Evolutionary conservation across 495 filamentous ascomycete species (phyloP).

Genomic region (Penicillium manginii): DNA sequence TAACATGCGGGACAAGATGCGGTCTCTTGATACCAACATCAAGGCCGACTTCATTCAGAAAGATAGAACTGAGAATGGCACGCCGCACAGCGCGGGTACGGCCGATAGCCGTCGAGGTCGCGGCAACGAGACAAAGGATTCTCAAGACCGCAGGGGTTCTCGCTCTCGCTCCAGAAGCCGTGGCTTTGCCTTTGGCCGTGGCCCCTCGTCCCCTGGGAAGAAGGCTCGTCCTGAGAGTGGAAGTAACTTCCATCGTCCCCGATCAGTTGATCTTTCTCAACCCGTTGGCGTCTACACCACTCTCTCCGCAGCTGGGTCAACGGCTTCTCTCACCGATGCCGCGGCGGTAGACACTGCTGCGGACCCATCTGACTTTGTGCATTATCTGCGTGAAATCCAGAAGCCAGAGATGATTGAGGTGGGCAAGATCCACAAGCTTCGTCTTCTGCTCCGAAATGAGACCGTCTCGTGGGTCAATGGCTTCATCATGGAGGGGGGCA

Average conservation of each 20-base stretch:
- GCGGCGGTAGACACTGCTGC: conserved; percentile 51
- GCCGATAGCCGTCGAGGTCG: conserved; percentile 48
- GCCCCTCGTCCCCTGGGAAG: conserved; percentile 60
- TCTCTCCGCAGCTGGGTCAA: conserved; percentile 45
- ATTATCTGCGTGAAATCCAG: conserved; percentile 74
- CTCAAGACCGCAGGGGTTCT: conserved; percentile 54
- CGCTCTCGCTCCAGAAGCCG: conserved; percentile 69
- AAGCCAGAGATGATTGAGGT: conserved; percentile 85
- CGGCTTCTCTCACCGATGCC: conserved; percentile 46
- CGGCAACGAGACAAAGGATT: conserved; percentile 44
- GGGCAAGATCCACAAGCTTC: conserved; percentile 91
- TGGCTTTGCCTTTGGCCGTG: conserved; percentile 75
- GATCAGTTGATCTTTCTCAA: conserved; percentile 45
- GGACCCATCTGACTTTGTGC: conserved; percentile 78
- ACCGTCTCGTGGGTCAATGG: conserved; percentile 91
- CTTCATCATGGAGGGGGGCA: conserved; percentile 86
- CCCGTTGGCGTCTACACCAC: conserved; percentile 53
- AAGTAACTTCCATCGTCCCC: conserved; percentile 42
- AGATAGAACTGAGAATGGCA: conserved; percentile 69
- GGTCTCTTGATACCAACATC: conserved; percentile 81
- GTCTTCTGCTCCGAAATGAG: conserved; percentile 88
- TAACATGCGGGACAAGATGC: conserved; percentile 92
- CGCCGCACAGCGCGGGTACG: conserved; percentile 38
- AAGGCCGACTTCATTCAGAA: conserved; percentile 95
- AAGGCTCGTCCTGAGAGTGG: conserved; percentile 53